Conservation (phyloP, 768 basidiomycete genomes). For the Lactarius hatsudake region DNA sequence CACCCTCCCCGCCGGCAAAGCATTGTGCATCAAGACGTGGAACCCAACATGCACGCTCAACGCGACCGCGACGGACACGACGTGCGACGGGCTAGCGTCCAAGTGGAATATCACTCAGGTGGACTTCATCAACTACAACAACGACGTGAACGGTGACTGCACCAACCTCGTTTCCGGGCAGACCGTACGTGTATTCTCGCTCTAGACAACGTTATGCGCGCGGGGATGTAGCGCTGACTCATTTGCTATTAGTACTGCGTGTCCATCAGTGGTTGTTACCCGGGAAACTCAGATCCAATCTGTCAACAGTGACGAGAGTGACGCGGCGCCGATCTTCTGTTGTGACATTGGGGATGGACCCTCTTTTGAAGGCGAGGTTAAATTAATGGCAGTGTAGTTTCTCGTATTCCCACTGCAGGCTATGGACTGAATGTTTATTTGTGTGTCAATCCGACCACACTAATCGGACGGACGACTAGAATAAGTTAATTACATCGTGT, state of each 20-base stretch:
- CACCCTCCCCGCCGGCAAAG: not conserved
- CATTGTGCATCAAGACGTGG: not conserved
- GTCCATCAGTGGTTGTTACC: conserved; percentile 3
- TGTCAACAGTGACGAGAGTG: conserved; percentile 5
- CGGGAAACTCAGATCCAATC: not conserved
- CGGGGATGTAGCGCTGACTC: not conserved
- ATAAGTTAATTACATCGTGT: no score
- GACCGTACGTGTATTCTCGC: conserved; percentile 4
- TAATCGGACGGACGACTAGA: no score
- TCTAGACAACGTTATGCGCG: not conserved
- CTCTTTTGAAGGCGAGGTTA: not conserved
- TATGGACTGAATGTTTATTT: not conserved
- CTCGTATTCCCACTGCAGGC: not conserved
- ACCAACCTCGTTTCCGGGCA: conserved; percentile 8
- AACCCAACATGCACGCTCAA: conserved; percentile 19
- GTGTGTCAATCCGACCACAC: not conserved
- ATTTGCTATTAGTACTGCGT: conserved; percentile 16
- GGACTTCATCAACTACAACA: conserved; percentile 13
- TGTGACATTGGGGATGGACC: not conserved
- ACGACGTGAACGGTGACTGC: conserved; percentile 11
- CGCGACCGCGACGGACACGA: conserved; percentile 3
- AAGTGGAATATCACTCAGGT: not conserved
- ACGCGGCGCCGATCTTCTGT: no score
- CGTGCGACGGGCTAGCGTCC: conserved; percentile 2
- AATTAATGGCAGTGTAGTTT: not conserved